Evolutionary conservation across 73 alveolate genomes (phyloP), one percentile per base, ranked within the genome.

Genomic region (Stentor roeselii): DNA sequence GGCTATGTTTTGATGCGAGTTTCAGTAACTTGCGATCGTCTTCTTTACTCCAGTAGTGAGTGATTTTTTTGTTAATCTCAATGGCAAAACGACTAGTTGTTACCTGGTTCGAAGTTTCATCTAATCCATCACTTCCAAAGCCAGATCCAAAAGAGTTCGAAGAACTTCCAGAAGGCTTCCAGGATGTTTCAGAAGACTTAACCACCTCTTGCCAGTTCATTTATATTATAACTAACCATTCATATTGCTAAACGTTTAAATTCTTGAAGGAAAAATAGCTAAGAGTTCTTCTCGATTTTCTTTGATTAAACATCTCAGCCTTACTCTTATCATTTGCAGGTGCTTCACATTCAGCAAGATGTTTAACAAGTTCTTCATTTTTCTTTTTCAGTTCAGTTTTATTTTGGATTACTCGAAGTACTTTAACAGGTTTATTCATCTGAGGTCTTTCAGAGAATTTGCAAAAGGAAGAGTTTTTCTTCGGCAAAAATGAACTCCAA

Each of bases 31-130:
- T 67, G 21, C 37, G 21, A 32, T 67, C 80, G 11, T 67, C 80
- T 67, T 67, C 80, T 67, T 67, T 67, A 21, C 41, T 67, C 42
- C 80, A 67, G 42, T 67, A 67, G 11, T 67, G 80, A 27, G n/a
- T 67, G 80, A 21, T 32, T 67, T 67, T 21, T 32, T 67, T 67
- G 21, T 67, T 40, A 27, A 27, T 67, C 80, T 67, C 41, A 32
- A 27, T 15, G 34, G 34, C 41, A 14, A 40, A 67, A 32, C 80
- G n/a, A 27, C 27, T 21, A 21, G 37, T 27, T 67, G 80, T 36
- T 27, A 30, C 80, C 37, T n/a, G 67, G 30, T 50, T 21, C 21
- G 67, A 6, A 11, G 67, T 27, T 67, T 67, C 41, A 1, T 21
- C 14, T 21, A 0, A n/a, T 30, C 21, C 50, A n/a, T 21, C 42